phyloP scores from a whole-genome alignment of 768 basidiomycete genomes.

The Calocera viscosa region DNA sequence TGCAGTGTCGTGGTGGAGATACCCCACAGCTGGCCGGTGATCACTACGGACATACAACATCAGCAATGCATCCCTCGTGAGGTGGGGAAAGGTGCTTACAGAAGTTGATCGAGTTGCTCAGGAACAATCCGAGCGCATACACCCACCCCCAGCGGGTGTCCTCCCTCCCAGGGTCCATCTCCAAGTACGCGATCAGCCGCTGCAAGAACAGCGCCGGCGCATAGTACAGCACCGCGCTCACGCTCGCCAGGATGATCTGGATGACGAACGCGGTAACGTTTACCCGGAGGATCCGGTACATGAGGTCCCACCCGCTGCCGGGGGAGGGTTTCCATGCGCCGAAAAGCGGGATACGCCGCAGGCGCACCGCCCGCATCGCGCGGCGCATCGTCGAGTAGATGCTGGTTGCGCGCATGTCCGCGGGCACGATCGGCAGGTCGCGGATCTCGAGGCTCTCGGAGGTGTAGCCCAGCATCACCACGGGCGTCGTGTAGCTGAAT shows the following conservation, averaged over 20 bases:
- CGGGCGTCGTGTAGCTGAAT: slow-evolving; percentile 82
- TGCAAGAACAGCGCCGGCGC: slow-evolving; percentile 48
- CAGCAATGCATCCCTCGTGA: too few species aligned
- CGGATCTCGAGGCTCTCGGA: slow-evolving; percentile 68
- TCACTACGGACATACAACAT: slow-evolving; percentile 28
- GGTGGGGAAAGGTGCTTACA: slow-evolving; percentile 33
- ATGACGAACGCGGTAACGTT: slow-evolving; percentile 36
- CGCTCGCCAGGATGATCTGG: slow-evolving; percentile 41
- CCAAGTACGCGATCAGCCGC: slow-evolving; percentile 49
- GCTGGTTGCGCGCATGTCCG: slow-evolving; percentile 46
- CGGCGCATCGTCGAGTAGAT: slow-evolving; percentile 55
- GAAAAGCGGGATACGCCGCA: slow-evolving; percentile 19
- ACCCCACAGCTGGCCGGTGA: slow-evolving; percentile 59
- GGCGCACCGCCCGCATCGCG: slow-evolving; percentile 39
- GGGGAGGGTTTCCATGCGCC: slow-evolving; percentile 42
- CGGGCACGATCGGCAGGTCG: slow-evolving; percentile 73
- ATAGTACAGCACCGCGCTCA: slow-evolving; percentile 55
- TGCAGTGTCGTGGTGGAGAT: slow-evolving; percentile 56
- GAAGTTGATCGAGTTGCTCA: slow-evolving; percentile 33
- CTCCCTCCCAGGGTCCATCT: slow-evolving; percentile 45
- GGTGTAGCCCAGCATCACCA: slow-evolving; percentile 70
- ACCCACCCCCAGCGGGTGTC: slow-evolving; percentile 63
- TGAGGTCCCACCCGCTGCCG: slow-evolving; percentile 54
- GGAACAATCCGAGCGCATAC: slow-evolving; percentile 40
- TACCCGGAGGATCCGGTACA: slow-evolving; percentile 47